Percentiles rank a stretch among this genome's conserved stretches.
These are phyloP conservation scores for Moringa oleifera DNA, from an alignment of 345 rosid genomes.

Conservation along the genomic window DNA sequence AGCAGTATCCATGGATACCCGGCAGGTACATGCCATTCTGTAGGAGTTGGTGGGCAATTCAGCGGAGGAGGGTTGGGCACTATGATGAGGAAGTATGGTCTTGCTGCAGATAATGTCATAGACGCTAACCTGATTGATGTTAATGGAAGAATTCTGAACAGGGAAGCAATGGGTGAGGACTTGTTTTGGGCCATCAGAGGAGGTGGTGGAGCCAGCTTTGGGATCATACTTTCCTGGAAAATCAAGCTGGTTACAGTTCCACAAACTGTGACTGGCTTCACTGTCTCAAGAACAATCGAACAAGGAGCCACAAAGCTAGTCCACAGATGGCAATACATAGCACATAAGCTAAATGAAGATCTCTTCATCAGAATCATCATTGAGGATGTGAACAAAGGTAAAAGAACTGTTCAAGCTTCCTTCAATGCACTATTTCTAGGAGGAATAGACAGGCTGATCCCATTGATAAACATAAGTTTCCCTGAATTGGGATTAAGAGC, in stretches of 20 bases:
- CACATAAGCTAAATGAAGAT: conserved; percentile 28
- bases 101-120: conserved; percentile 36
- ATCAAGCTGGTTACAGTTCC: conserved; percentile 42
- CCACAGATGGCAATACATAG: conserved; percentile 35
- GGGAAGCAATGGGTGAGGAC: conserved; percentile 47
- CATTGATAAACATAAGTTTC: conserved; percentile 26
- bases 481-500: conserved; percentile 37
- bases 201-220: conserved; percentile 50
- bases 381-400: conserved; percentile 3
- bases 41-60: conserved; percentile 41
- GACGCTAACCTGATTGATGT: conserved; percentile 39
- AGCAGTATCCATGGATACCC: conserved; percentile 40
- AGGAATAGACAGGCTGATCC: conserved; percentile 17
- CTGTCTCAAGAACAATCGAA: conserved; percentile 19
- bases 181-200: conserved; percentile 57
- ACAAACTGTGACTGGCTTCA: conserved; percentile 31
- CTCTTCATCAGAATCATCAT: conserved; percentile 37
- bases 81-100: conserved; percentile 43
- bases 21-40: conserved; percentile 39
- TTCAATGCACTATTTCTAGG: conserved; percentile 45
- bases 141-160: conserved; percentile 28
- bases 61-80: conserved; percentile 41
- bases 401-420: conserved; percentile 20
- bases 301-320: conserved; percentile 29
- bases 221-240: conserved; percentile 40